Percentiles rank a stretch among this genome's conserved stretches.
Evolutionary conservation across 23 red algal genomes (phyloP).

Genomic region (Pyropia haitanensis): DNA sequence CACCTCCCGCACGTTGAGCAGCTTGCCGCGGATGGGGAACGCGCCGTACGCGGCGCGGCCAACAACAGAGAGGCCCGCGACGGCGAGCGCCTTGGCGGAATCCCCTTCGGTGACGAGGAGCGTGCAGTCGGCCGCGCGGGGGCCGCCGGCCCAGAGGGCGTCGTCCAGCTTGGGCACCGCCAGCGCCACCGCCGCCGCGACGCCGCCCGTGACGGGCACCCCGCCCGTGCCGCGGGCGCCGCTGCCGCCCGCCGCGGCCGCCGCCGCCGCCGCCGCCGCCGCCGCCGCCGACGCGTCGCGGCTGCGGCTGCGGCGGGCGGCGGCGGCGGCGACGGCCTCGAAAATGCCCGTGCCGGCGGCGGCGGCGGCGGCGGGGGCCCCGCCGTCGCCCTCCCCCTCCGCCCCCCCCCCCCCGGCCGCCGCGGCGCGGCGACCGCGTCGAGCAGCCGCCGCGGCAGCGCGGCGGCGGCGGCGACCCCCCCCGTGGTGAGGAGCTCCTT

Average conservation of each 20-base stretch:
- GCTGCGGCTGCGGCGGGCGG: no score
- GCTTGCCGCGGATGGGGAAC: conserved; percentile 43
- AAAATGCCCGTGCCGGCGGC: no score
- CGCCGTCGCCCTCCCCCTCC: no score
- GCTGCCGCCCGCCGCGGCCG: no score
- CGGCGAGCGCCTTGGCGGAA: conserved; percentile 40
- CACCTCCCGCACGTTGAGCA: conserved; percentile 47
- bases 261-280: no score
- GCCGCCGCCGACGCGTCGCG: no score
- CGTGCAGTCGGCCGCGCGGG: conserved; percentile 26
- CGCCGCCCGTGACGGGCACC: background rate
- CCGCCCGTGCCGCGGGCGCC: background rate
- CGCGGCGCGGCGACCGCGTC: no score
- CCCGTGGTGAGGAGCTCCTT: conserved; percentile 35
- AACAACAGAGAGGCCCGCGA: conserved; percentile 46
- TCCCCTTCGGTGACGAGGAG: conserved; percentile 56
- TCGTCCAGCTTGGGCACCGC: conserved; percentile 52
- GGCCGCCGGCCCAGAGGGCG: conserved; percentile 26
- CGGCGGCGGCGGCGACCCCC: no score
- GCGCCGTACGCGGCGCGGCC: conserved; percentile 43
- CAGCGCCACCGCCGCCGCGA: background rate
- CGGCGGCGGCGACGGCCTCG: no score
- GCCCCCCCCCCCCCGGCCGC: no score
- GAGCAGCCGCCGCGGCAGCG: no score
- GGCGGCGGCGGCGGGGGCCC: no score